phyloP scores from a whole-genome alignment of 768 basidiomycete genomes.

The Termitomyces sp. region DNA sequence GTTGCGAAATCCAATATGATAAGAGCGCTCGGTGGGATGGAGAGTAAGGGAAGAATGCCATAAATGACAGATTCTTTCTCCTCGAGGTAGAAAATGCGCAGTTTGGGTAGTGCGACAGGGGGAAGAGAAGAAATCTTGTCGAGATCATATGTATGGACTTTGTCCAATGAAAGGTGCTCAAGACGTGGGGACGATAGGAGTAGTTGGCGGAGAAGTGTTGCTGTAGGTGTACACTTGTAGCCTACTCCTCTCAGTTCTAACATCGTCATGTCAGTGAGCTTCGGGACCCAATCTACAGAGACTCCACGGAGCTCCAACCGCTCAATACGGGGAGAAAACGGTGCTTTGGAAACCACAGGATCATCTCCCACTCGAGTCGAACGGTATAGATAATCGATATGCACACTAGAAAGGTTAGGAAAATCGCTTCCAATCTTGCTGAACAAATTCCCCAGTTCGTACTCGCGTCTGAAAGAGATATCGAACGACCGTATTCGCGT shows the following conservation, averaged over 20 bases:
- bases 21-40: neutral
- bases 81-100: constrained; percentile 1
- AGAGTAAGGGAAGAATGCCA: neutral
- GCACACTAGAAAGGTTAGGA: constrained; percentile 1
- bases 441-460: constrained; percentile 4
- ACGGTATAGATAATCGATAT: constrained; percentile 4
- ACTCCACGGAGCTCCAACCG: constrained; percentile 3
- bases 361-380: neutral
- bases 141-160: neutral
- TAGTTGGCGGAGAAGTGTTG: neutral
- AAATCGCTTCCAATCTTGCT: constrained; percentile 4
- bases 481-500: constrained; percentile 4
- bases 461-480: constrained; percentile 2
- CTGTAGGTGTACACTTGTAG: neutral
- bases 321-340: neutral
- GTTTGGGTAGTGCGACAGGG: neutral
- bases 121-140: neutral
- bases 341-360: neutral
- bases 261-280: constrained; percentile 1
- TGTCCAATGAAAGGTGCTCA: constrained; percentile 5
- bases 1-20: neutral
- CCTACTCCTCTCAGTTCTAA: constrained; percentile 1
- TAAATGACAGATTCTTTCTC: neutral
- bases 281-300: constrained; percentile 1
- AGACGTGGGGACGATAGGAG: constrained; percentile 2